Base-by-base conservation (phyloP, 2,329 filamentous ascomycete species). In the Kalmusia sp. region DNA sequence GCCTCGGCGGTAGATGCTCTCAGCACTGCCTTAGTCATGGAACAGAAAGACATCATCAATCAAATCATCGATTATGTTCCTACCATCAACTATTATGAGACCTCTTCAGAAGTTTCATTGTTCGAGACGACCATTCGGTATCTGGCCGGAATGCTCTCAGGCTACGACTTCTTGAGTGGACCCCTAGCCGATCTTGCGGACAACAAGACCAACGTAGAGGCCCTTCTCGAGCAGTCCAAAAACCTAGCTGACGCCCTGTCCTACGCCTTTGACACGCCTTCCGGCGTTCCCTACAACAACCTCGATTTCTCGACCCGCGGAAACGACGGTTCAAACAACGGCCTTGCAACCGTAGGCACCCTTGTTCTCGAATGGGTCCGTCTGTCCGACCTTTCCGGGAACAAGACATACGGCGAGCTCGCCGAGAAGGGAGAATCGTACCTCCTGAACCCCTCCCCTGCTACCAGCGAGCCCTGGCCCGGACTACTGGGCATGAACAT, bases 71-170 rank as follows among this genome's bases (percentile, higher is more conserved):
- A 88, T 5, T 87, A 87, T 68, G 83, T 96, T 39, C 82, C 85
- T 0, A 83, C 76, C 0, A 88, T 96, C 65, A 80, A 96, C 72
- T 96, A 91, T 67, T 82, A 82, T 35, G 77, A 80, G 9, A 90
- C 88, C 2, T 9, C 54, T 0, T 58, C 57, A 1, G 74, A 79
- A 8, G 86, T 96, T 43, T 93, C 89, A 31, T 75, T 96, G 6
- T 96, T 96, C 65, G 92, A 96, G 75, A 96, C 91, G 0, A 96
- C 91, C 0, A 96, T 96, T 67, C 87, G 92, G 24, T 96, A 96
- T 65, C 77, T 96, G 1, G 92, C 85, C 8, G 92, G 92, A 14
- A 80, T 96, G 64, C 69, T 96, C 7, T 90, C 92, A 2, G 90
- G 81, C 3, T 88, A 90, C 63, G 89, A 91, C 68, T 80, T 96